Percentiles rank a stretch among this genome's conserved stretches.
These are phyloP conservation scores for Casuarina equisetifolia DNA, from an alignment of 306 rosid genomes.

Conservation along the genomic window DNA sequence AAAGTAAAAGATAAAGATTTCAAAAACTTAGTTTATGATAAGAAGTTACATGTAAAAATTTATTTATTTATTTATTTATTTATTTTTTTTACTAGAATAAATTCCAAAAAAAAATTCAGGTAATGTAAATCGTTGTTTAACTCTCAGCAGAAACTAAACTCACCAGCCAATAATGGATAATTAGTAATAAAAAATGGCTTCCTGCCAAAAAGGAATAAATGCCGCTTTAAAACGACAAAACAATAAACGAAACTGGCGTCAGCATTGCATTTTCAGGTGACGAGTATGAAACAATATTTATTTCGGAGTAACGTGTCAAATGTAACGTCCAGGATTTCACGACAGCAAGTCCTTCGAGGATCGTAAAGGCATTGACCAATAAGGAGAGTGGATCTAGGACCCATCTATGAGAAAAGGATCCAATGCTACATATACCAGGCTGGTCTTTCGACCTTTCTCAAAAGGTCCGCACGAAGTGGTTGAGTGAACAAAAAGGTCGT, in stretches of 20 bases:
- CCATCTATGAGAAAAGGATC: not conserved
- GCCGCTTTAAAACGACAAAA: too few species aligned
- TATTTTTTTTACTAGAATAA: too few species aligned
- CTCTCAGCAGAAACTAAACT: too few species aligned
- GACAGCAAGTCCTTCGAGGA: not conserved
- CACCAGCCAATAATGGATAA: too few species aligned
- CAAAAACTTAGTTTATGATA: too few species aligned
- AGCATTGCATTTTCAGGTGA: not conserved
- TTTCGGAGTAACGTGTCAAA: slow-evolving; percentile 26
- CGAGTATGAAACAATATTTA: not conserved
- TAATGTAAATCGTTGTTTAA: too few species aligned
- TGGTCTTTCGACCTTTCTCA: not conserved
- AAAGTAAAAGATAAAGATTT: too few species aligned
- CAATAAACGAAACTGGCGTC: slow-evolving; percentile 21
- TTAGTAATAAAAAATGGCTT: too few species aligned
- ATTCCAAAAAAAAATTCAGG: too few species aligned
- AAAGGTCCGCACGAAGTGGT: not conserved
- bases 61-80: too few species aligned
- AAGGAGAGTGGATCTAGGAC: not conserved
- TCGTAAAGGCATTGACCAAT: slow-evolving; percentile 6
- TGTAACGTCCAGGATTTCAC: slow-evolving; percentile 45
- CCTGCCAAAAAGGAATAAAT: too few species aligned
- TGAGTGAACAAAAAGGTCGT: not conserved
- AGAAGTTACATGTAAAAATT: too few species aligned
- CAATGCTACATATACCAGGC: not conserved